These are phyloP conservation scores for Fraxinus quadrangulata DNA, from an alignment of 257 asterid species.

Conservation along the genomic window DNA sequence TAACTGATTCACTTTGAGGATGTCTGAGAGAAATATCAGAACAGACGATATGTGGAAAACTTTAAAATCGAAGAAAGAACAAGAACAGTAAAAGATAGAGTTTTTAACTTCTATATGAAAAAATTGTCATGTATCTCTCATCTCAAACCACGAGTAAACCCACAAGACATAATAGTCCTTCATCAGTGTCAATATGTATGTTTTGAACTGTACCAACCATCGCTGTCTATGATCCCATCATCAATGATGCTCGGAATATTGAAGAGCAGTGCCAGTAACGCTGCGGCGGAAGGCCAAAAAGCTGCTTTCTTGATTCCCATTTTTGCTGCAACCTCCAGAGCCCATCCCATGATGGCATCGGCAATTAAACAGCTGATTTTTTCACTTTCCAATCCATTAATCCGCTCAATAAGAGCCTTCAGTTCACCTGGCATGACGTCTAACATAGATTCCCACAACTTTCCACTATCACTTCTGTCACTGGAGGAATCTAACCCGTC, in stretches of 20 bases:
- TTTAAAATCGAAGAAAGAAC: too few relatives aligned
- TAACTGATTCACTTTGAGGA: too few relatives aligned
- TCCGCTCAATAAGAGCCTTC: constrained; percentile 32
- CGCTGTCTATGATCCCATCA: constrained; percentile 35
- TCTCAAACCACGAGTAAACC: too few relatives aligned
- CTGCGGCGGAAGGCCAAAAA: constrained; percentile 42
- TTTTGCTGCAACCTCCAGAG: constrained; percentile 33
- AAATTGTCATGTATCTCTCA: too few relatives aligned
- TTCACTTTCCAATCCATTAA: constrained; percentile 24
- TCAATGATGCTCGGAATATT: constrained; percentile 34
- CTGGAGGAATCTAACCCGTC: constrained; percentile 45
- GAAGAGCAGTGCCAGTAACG: constrained; percentile 23
- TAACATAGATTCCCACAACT: constrained; percentile 16
- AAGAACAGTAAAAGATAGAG: too few relatives aligned
- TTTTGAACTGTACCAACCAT: constrained; percentile 33
- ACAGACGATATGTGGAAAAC: too few relatives aligned
- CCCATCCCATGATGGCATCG: constrained; percentile 42
- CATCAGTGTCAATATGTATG: too few relatives aligned
- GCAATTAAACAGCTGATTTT: constrained; percentile 35
- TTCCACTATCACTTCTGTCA: constrained; percentile 34
- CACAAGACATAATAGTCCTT: too few relatives aligned
- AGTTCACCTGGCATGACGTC: constrained; percentile 40
- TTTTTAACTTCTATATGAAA: too few relatives aligned
- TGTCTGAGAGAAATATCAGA: too few relatives aligned
- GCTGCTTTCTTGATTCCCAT: constrained; percentile 32